Evolutionary conservation across 2,329 filamentous ascomycete genomes (phyloP), one percentile per base, ranked within the genome.

Genomic region (Fusarium sp.): DNA sequence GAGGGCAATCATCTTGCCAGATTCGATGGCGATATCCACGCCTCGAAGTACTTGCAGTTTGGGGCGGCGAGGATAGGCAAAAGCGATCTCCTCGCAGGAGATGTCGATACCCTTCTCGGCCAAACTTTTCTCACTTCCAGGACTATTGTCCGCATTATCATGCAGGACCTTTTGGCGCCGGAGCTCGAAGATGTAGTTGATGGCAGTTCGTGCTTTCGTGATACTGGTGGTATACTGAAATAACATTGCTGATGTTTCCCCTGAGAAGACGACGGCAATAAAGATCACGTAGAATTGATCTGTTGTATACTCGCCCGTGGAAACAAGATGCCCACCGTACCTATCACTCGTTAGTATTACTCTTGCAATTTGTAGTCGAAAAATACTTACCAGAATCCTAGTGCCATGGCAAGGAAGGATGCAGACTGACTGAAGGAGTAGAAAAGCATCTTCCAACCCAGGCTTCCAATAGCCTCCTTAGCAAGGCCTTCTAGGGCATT

Each of bases 51-150:
- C 76, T 57, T 78, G 75, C 9, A 77, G 49, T 65, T 75, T 67
- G 13, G 80, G 77, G 14, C 81, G 73, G 41, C 78, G 70, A 7
- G 88, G 87, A 61, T 91, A 91, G 2, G 86, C 80, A 75, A 91
- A 91, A 13, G 81, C 75, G 16, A 91, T 81, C 13, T 85, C 77
- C 21, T 82, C 78, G 65, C 89, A 85, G n/a, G 82, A 77, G 1
- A 89, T 70, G 1, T 77, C 73, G n/a, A 78, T 73, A 7, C 78
- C 74, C 62, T 79, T 74, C 28, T 65, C 67, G 1, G 42, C 50
- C 6, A 21, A 48, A 16, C 4, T 41, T 45, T 57, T 72, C 49
- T 67, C 60, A 34, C 21, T 26, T 14, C 14, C 46, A 18, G 66
- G 53, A 2, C 55, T 70, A 12, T 76, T 65, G 6, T 70, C 69